Evolutionary conservation across 371 early-diverging fungal genomes (phyloP), one percentile per base, ranked within the genome.

Genomic region (Rhizomucor pusillus): DNA sequence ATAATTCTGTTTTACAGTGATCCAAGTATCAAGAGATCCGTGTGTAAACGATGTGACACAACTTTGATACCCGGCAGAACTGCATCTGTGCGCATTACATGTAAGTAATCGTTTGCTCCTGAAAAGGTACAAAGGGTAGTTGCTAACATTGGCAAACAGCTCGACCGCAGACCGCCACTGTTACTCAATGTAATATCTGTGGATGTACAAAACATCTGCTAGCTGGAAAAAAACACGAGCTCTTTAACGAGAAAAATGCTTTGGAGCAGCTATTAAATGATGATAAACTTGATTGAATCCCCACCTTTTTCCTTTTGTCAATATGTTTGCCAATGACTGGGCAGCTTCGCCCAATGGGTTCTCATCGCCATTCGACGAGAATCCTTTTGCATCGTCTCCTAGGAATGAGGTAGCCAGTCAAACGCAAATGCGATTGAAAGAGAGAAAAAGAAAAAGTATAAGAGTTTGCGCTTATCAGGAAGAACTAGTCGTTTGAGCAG

Each of bases 21-120:
- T 58, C 72, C 75, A 1, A 57, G 35, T 34, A 43, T 75, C 10
- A 75, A 75, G 43, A 54, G 75, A 40, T 16, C 43, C 7, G 43
- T 71, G 12, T 75, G 75, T 58, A 75, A 69, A 52, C 69, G 71
- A 36, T 75, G 75, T 43, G 69, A 75, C 19, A 67, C 71, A 10
- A 59, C 67, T 1, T 34, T 71, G 33, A 51, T 75, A 20, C 75
- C 75, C 24, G 59, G 48, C 6, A 54, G 62, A 12, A 69, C 75
- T 14, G 62, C 67, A 0, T 58, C 54, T 2, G 56, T 43, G 11
- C 65, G 69, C 14, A 57, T 65, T 10, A 44, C 56, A 50, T 59
- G 75, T 75, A 71, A 23, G 40, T 19, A 33, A 43, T 48, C 16
- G n/a, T 48, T 23, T 48, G n/a, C 19, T 46, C 5, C 46, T 46